Percentiles rank a stretch among this genome's conserved stretches.
phyloP scores from a whole-genome alignment of 768 basidiomycete genomes.

The Boletellus sp. region DNA sequence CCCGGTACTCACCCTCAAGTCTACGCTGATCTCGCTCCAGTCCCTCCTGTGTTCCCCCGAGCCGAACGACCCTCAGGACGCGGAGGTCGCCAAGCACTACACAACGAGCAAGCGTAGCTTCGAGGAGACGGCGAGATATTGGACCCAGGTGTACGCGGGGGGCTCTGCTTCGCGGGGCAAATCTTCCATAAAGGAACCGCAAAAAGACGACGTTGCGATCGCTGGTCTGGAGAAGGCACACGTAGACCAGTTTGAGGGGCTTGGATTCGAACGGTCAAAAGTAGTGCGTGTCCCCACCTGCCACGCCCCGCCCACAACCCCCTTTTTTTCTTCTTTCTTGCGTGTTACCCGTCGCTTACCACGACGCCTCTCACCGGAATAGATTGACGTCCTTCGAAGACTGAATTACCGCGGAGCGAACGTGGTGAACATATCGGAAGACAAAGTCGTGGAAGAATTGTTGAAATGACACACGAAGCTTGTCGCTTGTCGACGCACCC shows the following conservation, averaged over 20 bases:
- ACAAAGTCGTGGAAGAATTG: conserved; percentile 82
- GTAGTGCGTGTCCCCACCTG: conserved; percentile 76
- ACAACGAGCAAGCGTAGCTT: conserved; percentile 85
- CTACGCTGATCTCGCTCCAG: conserved; percentile 92
- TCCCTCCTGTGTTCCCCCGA: conserved; percentile 91
- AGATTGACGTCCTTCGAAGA: conserved; percentile 87
- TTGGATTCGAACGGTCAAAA: conserved; percentile 80
- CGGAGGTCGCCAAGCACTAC: conserved; percentile 96
- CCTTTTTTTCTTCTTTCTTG: not conserved
- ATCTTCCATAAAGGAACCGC: conserved; percentile 25
- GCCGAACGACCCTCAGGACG: conserved; percentile 95
- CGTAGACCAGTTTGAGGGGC: conserved; percentile 76
- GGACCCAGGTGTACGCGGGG: conserved; percentile 90
- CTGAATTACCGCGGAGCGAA: conserved; percentile 87
- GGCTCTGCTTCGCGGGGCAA: conserved; percentile 53
- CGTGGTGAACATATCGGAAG: conserved; percentile 74
- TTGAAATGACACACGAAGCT: conserved; percentile 46
- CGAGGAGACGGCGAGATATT: conserved; percentile 89
- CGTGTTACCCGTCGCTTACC: not conserved
- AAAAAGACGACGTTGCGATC: conserved; percentile 50
- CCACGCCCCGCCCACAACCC: not conserved
- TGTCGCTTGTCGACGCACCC: conserved; percentile 21
- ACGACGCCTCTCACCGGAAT: not conserved
- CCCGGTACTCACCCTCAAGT: conserved; percentile 92
- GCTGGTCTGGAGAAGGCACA: conserved; percentile 83